phyloP scores from a whole-genome alignment of 768 basidiomycete species.

The Leccinum boreale region DNA sequence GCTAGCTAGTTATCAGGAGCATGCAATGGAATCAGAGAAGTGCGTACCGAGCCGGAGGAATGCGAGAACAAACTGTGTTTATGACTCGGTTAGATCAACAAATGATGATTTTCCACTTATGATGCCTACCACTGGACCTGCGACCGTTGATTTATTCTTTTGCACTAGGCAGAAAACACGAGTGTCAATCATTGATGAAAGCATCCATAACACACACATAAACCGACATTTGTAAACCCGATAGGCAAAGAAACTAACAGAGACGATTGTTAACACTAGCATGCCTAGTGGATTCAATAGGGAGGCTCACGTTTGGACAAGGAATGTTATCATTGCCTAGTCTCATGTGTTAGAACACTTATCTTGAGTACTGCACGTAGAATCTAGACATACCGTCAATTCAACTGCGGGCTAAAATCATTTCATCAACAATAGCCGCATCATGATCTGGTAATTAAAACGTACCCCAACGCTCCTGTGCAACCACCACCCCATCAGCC shows the following conservation, averaged over 20 bases:
- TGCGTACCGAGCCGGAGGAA: slow-evolving; percentile 19
- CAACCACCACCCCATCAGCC: neutral
- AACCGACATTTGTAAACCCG: slow-evolving; percentile 24
- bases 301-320: slow-evolving; percentile 17
- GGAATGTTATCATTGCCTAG: slow-evolving; percentile 26
- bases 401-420: slow-evolving; percentile 14
- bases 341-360: neutral
- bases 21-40: too few species aligned
- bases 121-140: slow-evolving; percentile 15
- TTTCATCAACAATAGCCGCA: neutral
- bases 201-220: neutral
- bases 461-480: slow-evolving; percentile 25
- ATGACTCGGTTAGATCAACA: neutral
- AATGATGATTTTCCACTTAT: neutral
- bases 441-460: neutral
- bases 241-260: slow-evolving; percentile 22
- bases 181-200: neutral
- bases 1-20: neutral
- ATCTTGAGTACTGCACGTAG: neutral
- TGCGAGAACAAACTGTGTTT: slow-evolving; percentile 13
- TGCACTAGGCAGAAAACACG: slow-evolving; percentile 8
- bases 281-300: too few species aligned
- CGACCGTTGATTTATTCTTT: slow-evolving; percentile 7
- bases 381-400: slow-evolving; percentile 16
- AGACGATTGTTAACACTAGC: neutral